Conservation (phyloP, 2,329 filamentous ascomycete genomes). For the Fusarium continuum region DNA sequence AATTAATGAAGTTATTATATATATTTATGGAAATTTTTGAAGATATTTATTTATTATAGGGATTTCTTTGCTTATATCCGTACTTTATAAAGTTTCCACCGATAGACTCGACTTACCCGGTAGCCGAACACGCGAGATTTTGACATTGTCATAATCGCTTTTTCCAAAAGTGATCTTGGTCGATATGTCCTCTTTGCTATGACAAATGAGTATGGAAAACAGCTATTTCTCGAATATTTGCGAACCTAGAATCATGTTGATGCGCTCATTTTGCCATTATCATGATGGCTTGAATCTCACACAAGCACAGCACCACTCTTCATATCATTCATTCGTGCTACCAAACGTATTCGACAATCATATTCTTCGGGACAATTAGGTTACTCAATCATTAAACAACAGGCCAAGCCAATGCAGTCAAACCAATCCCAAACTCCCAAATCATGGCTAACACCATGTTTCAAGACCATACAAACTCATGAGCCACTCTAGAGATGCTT, state of each 20-base stretch:
- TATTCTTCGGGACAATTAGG: slow-evolving; percentile 6
- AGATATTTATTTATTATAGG: no score
- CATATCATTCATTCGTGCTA: no score
- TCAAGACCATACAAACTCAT: neutral
- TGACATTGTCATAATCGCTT: no score
- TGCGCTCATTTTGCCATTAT: neutral
- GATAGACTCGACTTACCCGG: slow-evolving; percentile 1
- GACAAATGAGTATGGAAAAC: no score
- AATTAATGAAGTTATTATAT: no score
- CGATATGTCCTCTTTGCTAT: neutral
- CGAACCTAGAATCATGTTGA: neutral
- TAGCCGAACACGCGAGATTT: no score
- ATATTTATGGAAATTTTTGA: no score
- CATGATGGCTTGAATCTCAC: neutral
- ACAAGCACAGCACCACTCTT: neutral
- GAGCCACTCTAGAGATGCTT: slow-evolving; percentile 17
- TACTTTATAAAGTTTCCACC: no score
- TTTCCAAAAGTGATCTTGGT: no score
- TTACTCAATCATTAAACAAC: slow-evolving; percentile 26
- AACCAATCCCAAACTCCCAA: slow-evolving; percentile 20
- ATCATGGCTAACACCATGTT: slow-evolving; percentile 19
- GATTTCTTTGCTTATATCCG: no score
- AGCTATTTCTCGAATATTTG: neutral
- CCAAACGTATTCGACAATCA: neutral
- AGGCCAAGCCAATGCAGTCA: slow-evolving; percentile 11